phyloP scores from a whole-genome alignment of 257 asterid genomes.

The Rubia yunnanensis region DNA sequence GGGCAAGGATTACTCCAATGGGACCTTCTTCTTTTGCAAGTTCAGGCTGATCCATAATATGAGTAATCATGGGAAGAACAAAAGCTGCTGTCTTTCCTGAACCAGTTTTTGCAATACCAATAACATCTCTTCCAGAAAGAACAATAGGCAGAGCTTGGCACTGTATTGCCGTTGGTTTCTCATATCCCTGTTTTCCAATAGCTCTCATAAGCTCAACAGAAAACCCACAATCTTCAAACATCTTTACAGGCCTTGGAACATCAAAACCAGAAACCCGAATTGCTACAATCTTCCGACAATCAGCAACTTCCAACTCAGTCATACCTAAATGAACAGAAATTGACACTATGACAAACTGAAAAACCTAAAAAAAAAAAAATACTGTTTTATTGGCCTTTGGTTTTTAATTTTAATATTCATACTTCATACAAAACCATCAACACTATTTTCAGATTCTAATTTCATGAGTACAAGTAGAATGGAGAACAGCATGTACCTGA shows the following conservation, averaged over 20 bases:
- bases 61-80: constrained; percentile 92
- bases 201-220: constrained; percentile 80
- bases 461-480: background rate
- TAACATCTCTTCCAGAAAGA: constrained; percentile 92
- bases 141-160: constrained; percentile 92
- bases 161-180: constrained; percentile 90
- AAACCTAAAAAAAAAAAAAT: constrained; percentile 6
- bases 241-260: constrained; percentile 79
- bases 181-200: constrained; percentile 80
- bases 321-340: constrained; percentile 42
- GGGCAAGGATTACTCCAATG: constrained; percentile 96
- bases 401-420: no score
- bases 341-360: constrained; percentile 6
- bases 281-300: constrained; percentile 64
- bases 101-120: constrained; percentile 97
- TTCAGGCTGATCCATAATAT: constrained; percentile 97
- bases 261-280: constrained; percentile 93
- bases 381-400: no score
- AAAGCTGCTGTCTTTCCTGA: constrained; percentile 97
- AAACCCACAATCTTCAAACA: constrained; percentile 86
- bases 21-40: constrained; percentile 93
- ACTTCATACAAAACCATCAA: no score
- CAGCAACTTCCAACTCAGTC: constrained; percentile 68
- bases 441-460: no score
- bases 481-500: constrained; percentile 41